phyloP scores from a whole-genome alignment of 768 basidiomycete species.

The Tephrocybe sp. region DNA sequence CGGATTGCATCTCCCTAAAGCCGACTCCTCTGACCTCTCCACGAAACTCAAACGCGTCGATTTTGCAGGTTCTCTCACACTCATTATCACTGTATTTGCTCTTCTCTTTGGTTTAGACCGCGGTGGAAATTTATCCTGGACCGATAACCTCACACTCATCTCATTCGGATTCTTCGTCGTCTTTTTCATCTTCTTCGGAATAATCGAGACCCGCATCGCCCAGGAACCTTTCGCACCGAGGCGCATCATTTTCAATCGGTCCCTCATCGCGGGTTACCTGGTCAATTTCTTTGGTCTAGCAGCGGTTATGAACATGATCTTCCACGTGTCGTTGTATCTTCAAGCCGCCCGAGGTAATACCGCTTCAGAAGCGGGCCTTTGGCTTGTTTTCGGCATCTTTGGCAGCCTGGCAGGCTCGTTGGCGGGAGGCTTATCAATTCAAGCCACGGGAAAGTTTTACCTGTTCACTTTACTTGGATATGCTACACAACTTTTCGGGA shows the following conservation, averaged over 20 bases:
- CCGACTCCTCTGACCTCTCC: constrained; percentile 36
- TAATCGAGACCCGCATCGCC: constrained; percentile 48
- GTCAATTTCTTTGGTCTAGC: constrained; percentile 57
- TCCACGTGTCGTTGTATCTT: constrained; percentile 53
- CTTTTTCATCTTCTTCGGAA: constrained; percentile 36
- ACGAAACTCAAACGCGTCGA: constrained; percentile 60
- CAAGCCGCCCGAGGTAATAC: constrained; percentile 52
- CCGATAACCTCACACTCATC: constrained; percentile 33
- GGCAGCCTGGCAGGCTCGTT: constrained; percentile 49
- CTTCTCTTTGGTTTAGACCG: constrained; percentile 58
- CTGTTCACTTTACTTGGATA: constrained; percentile 45
- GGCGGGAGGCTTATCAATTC: constrained; percentile 50
- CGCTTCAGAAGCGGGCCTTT: constrained; percentile 49
- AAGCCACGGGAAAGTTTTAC: constrained; percentile 58
- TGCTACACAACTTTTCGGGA: constrained; percentile 35
- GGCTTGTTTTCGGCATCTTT: constrained; percentile 48
- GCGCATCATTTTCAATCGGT: constrained; percentile 47
- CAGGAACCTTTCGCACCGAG: constrained; percentile 60
- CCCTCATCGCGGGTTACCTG: constrained; percentile 53
- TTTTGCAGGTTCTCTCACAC: constrained; percentile 54
- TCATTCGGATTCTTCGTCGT: constrained; percentile 33
- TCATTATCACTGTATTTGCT: constrained; percentile 53
- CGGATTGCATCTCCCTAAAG: constrained; percentile 51
- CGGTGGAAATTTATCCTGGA: constrained; percentile 50
- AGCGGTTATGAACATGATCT: constrained; percentile 42